These are phyloP conservation scores for Striga hermonthica DNA, from an alignment of 305 asterid genomes.

Conservation along the genomic window DNA sequence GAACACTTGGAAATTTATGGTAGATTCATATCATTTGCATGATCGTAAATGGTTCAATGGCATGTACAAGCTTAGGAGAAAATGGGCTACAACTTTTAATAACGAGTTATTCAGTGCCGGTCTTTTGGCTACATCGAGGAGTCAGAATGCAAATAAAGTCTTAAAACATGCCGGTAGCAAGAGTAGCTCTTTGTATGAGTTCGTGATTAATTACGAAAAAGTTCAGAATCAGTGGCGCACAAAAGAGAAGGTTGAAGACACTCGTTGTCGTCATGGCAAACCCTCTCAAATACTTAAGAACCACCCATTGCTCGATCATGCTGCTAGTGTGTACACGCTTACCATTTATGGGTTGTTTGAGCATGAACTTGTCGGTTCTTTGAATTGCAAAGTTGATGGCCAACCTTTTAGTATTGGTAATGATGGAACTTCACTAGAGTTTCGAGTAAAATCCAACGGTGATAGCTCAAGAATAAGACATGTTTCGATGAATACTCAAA, in stretches of 20 bases:
- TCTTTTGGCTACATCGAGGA: neutral
- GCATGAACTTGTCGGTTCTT: no score
- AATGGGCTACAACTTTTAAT: neutral
- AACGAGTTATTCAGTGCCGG: neutral
- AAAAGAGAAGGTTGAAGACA: neutral
- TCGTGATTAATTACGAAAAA: neutral
- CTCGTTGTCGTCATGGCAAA: neutral
- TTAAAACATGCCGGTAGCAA: no score
- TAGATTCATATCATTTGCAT: neutral
- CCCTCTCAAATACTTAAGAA: neutral
- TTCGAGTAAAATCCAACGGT: no score
- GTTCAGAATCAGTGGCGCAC: neutral
- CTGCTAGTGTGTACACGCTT: no score
- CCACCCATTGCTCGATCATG: no score
- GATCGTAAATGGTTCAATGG: neutral
- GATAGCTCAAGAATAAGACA: neutral
- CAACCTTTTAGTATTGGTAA: no score
- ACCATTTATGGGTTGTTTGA: no score
- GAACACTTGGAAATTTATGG: neutral
- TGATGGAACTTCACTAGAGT: no score
- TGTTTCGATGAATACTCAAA: neutral
- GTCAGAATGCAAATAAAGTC: neutral
- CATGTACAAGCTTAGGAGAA: neutral
- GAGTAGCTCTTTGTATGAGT: no score
- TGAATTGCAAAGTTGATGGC: no score